These are phyloP conservation scores for sorghum (Sorghum bicolor) DNA, from an alignment of 176 grass and related monocot genomes.

Conservation along the genomic window DNA sequence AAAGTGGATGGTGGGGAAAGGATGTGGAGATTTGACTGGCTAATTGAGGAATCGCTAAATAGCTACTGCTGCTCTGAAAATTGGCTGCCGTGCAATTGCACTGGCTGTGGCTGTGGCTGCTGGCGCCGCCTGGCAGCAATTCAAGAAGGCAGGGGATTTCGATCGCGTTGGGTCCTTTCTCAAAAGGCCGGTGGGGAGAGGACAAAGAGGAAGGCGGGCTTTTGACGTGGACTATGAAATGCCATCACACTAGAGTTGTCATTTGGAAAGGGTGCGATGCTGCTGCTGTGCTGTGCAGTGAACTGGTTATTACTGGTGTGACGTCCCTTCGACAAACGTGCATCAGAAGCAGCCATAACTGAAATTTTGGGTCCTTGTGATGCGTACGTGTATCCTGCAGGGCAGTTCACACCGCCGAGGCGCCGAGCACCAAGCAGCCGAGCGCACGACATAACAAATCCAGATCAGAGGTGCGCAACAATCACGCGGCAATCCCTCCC, in stretches of 20 bases:
- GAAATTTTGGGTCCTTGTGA: not conserved
- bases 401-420: not conserved
- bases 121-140: not conserved
- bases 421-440: too few species aligned
- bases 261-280: slow-evolving; percentile 14
- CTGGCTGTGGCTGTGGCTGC: not conserved
- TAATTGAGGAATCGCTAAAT: not conserved
- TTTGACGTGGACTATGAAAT: slow-evolving; percentile 2
- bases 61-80: not conserved
- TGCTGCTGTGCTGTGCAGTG: not conserved
- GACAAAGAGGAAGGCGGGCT: slow-evolving; percentile 11
- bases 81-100: not conserved
- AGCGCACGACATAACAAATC: too few species aligned
- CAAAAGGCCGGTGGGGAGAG: not conserved
- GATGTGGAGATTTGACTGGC: not conserved
- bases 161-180: not conserved
- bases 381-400: not conserved
- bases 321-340: not conserved
- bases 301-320: not conserved
- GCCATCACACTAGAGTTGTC: not conserved
- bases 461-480: not conserved
- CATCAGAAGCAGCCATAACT: not conserved
- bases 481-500: not conserved
- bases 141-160: not conserved
- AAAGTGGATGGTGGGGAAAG: not conserved